Conservation (phyloP, 257 asterid species). For the Scutellaria baicalensis region DNA sequence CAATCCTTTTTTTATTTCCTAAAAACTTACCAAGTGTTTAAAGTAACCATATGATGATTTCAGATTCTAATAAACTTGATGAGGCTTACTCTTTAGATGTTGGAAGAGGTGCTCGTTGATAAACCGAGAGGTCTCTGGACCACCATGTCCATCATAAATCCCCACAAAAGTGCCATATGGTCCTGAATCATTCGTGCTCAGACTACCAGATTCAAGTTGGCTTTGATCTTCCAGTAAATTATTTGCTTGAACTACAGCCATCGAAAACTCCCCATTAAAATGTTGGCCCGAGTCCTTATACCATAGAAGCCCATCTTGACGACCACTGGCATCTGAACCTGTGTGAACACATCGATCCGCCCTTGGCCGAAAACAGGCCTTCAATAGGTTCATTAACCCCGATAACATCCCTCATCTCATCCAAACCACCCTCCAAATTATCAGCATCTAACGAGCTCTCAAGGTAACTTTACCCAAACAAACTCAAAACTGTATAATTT, state of each 20-base stretch:
- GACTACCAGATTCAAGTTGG: constrained; percentile 76
- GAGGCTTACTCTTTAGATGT: constrained; percentile 61
- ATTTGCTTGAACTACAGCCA: constrained; percentile 92
- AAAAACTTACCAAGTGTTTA: background rate
- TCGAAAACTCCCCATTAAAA: constrained; percentile 74
- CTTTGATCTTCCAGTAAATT: constrained; percentile 84
- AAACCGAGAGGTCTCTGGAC: constrained; percentile 76
- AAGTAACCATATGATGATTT: background rate
- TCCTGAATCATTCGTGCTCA: constrained; percentile 45
- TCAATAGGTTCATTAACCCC: constrained; percentile 56
- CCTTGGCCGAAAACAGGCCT: constrained; percentile 74
- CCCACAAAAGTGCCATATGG: constrained; percentile 86
- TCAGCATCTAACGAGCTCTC: constrained; percentile 27
- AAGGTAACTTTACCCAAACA: constrained; percentile 5
- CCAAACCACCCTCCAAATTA: constrained; percentile 41
- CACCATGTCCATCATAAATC: constrained; percentile 89
- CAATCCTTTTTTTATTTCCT: background rate
- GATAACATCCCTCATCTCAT: constrained; percentile 76
- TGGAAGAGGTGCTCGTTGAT: constrained; percentile 68
- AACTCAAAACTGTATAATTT: constrained; percentile 7
- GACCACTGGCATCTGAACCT: constrained; percentile 49
- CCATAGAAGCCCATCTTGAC: constrained; percentile 75
- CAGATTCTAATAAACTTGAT: constrained; percentile 2
- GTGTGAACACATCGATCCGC: constrained; percentile 33
- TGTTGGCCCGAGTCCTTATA: constrained; percentile 68